Percentiles rank a stretch among this genome's conserved stretches.
These are phyloP conservation scores for Galerina sulciceps DNA, from an alignment of 768 basidiomycete species.

Conservation along the genomic window DNA sequence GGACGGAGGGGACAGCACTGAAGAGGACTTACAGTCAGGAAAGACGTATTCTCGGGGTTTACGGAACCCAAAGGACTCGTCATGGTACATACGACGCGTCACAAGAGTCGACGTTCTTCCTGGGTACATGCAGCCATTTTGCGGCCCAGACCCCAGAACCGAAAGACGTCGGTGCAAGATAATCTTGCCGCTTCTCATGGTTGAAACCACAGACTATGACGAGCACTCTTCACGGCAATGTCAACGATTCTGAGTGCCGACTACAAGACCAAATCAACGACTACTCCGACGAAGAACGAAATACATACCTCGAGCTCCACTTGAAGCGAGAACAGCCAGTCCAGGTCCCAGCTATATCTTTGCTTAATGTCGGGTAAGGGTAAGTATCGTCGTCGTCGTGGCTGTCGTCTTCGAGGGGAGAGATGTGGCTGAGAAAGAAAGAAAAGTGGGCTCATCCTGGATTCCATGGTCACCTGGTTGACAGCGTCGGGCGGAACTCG, in stretches of 20 bases:
- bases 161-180: neutral
- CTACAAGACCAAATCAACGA: too few relatives aligned
- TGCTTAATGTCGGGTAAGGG: too few relatives aligned
- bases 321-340: too few relatives aligned
- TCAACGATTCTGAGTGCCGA: too few relatives aligned
- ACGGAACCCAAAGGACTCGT: slow-evolving; percentile 80
- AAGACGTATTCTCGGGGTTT: slow-evolving; percentile 64
- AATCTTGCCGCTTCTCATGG: too few relatives aligned
- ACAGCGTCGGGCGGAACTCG: slow-evolving; percentile 4
- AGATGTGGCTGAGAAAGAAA: neutral
- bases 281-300: too few relatives aligned
- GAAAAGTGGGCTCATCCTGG: neutral
- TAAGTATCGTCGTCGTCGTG: neutral
- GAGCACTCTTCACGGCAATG: too few relatives aligned
- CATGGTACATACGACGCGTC: slow-evolving; percentile 58
- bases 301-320: too few relatives aligned
- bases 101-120: neutral
- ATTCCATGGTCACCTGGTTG: slow-evolving; percentile 1
- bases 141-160: neutral
- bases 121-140: neutral
- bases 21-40: slow-evolving; percentile 66
- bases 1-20: neutral
- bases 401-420: neutral
- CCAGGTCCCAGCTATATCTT: too few relatives aligned
- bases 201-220: too few relatives aligned